phyloP scores from a whole-genome alignment of 495 filamentous ascomycete species.

The Margaritispora aquatica region DNA sequence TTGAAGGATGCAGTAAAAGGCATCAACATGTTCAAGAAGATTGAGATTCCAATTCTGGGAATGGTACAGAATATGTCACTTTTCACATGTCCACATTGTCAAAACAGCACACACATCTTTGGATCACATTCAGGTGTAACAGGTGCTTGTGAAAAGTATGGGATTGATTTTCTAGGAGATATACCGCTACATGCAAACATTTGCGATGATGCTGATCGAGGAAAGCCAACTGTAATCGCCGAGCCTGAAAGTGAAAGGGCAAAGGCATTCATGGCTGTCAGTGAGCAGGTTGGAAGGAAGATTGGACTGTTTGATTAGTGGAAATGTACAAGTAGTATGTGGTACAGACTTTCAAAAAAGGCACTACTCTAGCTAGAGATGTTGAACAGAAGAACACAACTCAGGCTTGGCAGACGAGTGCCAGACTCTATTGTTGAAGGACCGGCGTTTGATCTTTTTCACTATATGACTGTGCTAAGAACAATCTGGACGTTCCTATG shows the following conservation, averaged over 20 bases:
- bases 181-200: slow-evolving; percentile 84
- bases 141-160: slow-evolving; percentile 55
- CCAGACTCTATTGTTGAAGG: too few relatives aligned
- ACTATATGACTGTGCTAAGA: neutral
- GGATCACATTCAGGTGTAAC: slow-evolving; percentile 37
- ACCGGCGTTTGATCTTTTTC: too few relatives aligned
- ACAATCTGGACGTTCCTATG: slow-evolving; percentile 3
- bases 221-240: slow-evolving; percentile 84
- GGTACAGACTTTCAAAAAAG: neutral
- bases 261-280: slow-evolving; percentile 64
- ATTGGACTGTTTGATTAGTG: slow-evolving; percentile 13
- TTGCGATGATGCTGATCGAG: slow-evolving; percentile 82
- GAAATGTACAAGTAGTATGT: neutral
- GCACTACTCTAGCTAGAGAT: too few relatives aligned
- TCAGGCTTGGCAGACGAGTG: too few relatives aligned
- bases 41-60: slow-evolving; percentile 69
- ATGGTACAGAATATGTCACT: slow-evolving; percentile 94
- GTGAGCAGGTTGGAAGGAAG: slow-evolving; percentile 46
- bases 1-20: slow-evolving; percentile 85
- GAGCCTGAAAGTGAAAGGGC: slow-evolving; percentile 69
- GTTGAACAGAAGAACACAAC: too few relatives aligned
- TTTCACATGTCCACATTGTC: slow-evolving; percentile 77
- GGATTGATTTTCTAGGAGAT: slow-evolving; percentile 75
- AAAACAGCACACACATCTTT: slow-evolving; percentile 71
- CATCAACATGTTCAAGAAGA: slow-evolving; percentile 84